phyloP scores from a whole-genome alignment of 108 stramenopile species.

The Nannochloropsis granulata region DNA sequence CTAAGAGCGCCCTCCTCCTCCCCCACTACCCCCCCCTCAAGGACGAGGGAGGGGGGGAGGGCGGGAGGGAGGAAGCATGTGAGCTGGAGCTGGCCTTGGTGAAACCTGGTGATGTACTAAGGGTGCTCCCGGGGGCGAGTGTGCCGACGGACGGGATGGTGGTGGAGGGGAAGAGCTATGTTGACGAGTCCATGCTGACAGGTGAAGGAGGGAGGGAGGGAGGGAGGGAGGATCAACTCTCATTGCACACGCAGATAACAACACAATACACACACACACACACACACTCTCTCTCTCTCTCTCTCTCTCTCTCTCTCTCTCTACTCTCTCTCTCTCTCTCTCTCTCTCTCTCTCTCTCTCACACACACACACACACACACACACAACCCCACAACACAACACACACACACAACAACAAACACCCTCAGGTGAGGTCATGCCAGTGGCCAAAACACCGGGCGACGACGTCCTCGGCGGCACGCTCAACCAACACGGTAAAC shows the following conservation, averaged over 20 bases:
- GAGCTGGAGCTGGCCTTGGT: not conserved
- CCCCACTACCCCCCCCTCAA: not conserved
- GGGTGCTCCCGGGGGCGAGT: constrained; percentile 3
- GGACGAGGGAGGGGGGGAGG: not conserved
- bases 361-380: no score
- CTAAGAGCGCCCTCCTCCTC: no score
- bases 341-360: no score
- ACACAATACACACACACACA: no score
- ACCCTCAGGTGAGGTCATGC: not conserved
- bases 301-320: no score
- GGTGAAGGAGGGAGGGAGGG: no score
- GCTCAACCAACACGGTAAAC: not conserved
- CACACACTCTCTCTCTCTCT: no score
- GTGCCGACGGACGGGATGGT: constrained; percentile 6
- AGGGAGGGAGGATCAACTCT: no score
- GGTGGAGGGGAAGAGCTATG: not conserved
- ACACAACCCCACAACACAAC: no score
- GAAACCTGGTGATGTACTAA: constrained; percentile 4
- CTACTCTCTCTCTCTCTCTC: no score
- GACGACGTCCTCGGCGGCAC: constrained; percentile 4
- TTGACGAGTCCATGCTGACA: constrained; percentile 10
- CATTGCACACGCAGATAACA: no score
- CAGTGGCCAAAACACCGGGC: not conserved
- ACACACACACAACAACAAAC: no score
- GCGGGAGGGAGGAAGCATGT: not conserved